Evolutionary conservation across 2,329 filamentous ascomycete species (phyloP), one percentile per base, ranked within the genome.

Genomic region (Orbilia oligospora): DNA sequence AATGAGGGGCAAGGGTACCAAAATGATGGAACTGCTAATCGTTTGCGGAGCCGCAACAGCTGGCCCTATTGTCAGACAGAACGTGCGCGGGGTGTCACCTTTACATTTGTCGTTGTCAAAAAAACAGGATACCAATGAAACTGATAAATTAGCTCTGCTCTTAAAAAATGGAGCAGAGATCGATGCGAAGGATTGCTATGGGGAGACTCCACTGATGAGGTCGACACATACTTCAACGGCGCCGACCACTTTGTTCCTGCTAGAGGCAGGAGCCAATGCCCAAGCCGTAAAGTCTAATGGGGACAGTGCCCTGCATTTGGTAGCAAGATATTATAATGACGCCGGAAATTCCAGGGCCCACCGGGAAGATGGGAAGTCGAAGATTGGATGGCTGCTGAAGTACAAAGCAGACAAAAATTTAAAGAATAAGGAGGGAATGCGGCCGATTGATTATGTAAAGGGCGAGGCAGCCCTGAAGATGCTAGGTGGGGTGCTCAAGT

Each of bases 381-480:
- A 44, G 56, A 61, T 61, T 27, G 22, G 9, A 8, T 24, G 2
- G 56, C 14, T 61, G 14, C 3, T 61, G 3, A 4, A 1, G 8
- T 61, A 41, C 20, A 24, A n/a, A 24, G 55, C 55, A 12, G 36
- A 61, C 14, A 44, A 41, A 12, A 61, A 61, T n/a, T 41, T 20
- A 18, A 8, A 20, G 27, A 44, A 12, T 8, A 44, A 24, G 20
- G 9, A n/a, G 36, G 12, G 20, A 12, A 61, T 27, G 33, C 33
- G 36, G 14, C 56, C 56, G 9, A 18, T 61, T 12, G 33, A 61
- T 12, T 61, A 44, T 44, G 56, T 44, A 1, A 44, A 44, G 20
- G 5, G 12, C 18, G 2, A 4, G 3, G 6, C 4, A 0, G 8
- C 3, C 16, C 9, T 44, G 20, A 61, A 44, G 33, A 16, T 38